Conservation (phyloP, 306 rosid genomes). For the Trifolium repens region DNA sequence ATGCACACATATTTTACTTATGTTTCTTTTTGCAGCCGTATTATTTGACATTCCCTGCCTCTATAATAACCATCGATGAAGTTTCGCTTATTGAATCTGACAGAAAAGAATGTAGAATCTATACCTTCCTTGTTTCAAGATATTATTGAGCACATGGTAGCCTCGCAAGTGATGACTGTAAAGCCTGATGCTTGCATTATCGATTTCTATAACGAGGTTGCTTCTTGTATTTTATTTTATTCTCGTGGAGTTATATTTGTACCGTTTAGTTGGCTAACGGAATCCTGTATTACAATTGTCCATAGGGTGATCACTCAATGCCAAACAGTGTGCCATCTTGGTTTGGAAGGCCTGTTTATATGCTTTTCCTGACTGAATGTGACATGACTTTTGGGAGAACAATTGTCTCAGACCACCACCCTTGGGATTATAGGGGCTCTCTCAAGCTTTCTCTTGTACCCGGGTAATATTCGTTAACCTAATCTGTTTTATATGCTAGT, state of each 20-base stretch:
- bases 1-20: not conserved
- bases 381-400: conserved; percentile 85
- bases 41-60: not conserved
- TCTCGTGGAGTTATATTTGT: no score
- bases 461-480: conserved; percentile 62
- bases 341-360: conserved; percentile 84
- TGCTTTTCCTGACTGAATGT: conserved; percentile 83
- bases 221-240: not conserved
- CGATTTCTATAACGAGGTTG: conserved; percentile 90
- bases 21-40: not conserved
- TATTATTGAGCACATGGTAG: conserved; percentile 63
- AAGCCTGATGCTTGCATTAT: conserved; percentile 93
- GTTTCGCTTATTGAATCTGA: conserved; percentile 43
- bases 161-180: conserved; percentile 63
- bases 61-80: conserved; percentile 21
- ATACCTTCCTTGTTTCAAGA: conserved; percentile 85
- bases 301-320: conserved; percentile 91
- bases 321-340: conserved; percentile 77
- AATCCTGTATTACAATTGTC: conserved; percentile 5
- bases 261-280: not conserved
- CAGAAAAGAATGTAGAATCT: conserved; percentile 80
- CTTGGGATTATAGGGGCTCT: conserved; percentile 78
- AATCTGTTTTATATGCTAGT: conserved; percentile 17
- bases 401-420: conserved; percentile 60
- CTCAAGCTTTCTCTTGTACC: conserved; percentile 74